These are phyloP conservation scores for Bidens hawaiensis DNA, from an alignment of 140 eudicot species.

Conservation along the genomic window DNA sequence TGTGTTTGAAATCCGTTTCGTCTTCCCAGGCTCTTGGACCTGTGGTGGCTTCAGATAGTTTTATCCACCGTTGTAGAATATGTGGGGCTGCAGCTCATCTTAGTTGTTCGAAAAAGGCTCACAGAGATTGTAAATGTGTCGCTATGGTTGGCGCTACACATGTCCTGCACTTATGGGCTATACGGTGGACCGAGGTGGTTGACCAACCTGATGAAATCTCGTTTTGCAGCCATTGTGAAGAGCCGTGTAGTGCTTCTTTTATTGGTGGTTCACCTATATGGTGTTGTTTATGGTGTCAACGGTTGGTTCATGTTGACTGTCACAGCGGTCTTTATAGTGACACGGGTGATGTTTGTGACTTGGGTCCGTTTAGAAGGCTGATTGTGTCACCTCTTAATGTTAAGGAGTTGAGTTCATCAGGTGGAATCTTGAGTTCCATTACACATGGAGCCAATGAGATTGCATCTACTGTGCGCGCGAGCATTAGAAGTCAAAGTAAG, in stretches of 20 bases:
- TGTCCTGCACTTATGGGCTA: slow-evolving; percentile 89
- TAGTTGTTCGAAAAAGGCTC: slow-evolving; percentile 73
- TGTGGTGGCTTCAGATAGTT: slow-evolving; percentile 65
- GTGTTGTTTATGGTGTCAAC: slow-evolving; percentile 98
- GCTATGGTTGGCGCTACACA: slow-evolving; percentile 76
- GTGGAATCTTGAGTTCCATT: slow-evolving; percentile 79
- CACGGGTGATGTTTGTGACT: slow-evolving; percentile 89
- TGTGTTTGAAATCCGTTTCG: slow-evolving; percentile 74
- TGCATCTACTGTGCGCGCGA: slow-evolving; percentile 90
- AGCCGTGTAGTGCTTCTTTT: slow-evolving; percentile 88
- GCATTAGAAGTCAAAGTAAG: slow-evolving; percentile 78
- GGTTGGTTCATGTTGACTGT: slow-evolving; percentile 96
- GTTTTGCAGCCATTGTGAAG: slow-evolving; percentile 91
- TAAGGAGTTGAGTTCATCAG: slow-evolving; percentile 63
- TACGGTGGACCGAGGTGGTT: slow-evolving; percentile 86
- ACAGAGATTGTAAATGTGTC: slow-evolving; percentile 85
- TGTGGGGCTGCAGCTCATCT: slow-evolving; percentile 95
- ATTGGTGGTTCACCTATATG: slow-evolving; percentile 98
- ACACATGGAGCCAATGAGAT: slow-evolving; percentile 95
- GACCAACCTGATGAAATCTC: slow-evolving; percentile 91
- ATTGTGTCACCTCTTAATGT: slow-evolving; percentile 82
- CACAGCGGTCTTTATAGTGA: slow-evolving; percentile 73
- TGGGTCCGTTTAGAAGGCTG: slow-evolving; percentile 83
- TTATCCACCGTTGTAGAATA: slow-evolving; percentile 69
- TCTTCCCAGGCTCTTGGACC: slow-evolving; percentile 80